Evolutionary conservation across 2,329 filamentous ascomycete genomes (phyloP), one percentile per base, ranked within the genome.

Genomic region (Penicillium decumbens): DNA sequence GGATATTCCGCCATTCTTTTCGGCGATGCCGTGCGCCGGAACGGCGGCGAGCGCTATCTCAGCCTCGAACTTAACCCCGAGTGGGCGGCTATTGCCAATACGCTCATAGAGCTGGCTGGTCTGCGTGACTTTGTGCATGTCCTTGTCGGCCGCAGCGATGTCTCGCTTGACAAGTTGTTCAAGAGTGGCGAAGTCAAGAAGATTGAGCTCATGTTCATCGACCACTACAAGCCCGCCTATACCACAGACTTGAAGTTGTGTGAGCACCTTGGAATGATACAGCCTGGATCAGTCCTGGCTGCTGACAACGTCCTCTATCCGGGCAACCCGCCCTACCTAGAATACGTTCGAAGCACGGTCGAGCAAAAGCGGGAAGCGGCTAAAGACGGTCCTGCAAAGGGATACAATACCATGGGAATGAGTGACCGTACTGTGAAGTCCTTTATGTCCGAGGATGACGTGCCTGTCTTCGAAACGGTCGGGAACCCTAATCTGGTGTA

Each of bases 1-100:
- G 88, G 88, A 37, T 93, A 93, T 73, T 92, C 88, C 0, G 84
- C 84, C 51, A 82, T 93, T 51, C 75, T 89, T 1, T 92, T 91
- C 62, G 86, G 81, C 39, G 77, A 82, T 30, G 83, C 84, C 0
- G 72, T 88, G 13, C 79, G 80, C 50, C 75, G 78, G 43, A 78
- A 78, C 3, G 85, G 84, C 9, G 86, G 85, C 3, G 75, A 78
- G 56, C 73, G 75, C 23, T 91, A 89, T 70, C 84, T 80, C 65
- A 87, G 83, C 59, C 73, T 93, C 4, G 89, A 93, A 65, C 75
- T 81, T 60, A 88, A 85, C 59, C 82, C 87, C 0, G 83, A 85
- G 55, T 92, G 89, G 60, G 87, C 81, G 0, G 83, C 82, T 4
- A 80, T 91, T 8, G 84, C 87, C 47, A 75, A 76, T 41, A 80